Conservation (phyloP, 192 early-diverging fungal species). For the Coemansia erecta region DNA sequence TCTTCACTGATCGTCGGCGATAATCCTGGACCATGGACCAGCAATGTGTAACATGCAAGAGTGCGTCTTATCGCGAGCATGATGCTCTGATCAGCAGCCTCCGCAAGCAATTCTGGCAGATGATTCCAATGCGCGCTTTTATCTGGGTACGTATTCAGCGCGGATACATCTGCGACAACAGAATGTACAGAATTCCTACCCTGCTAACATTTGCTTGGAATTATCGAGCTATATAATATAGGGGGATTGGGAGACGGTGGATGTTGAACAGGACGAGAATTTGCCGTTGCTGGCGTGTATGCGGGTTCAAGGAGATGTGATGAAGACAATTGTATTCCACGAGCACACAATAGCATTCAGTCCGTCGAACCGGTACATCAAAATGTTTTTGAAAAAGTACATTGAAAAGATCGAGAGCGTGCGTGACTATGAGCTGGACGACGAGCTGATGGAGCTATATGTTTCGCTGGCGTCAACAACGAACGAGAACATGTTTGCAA, state of each 20-base stretch:
- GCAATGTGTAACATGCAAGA: constrained; percentile 39
- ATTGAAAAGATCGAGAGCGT: constrained; percentile 35
- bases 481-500: not conserved
- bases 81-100: constrained; percentile 37
- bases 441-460: constrained; percentile 49
- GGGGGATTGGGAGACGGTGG: constrained; percentile 33
- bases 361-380: constrained; percentile 43
- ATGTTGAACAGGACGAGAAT: constrained; percentile 29
- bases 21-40: constrained; percentile 27
- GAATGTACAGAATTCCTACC: not conserved
- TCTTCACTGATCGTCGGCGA: not conserved
- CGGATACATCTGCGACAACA: not conserved
- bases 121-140: constrained; percentile 42
- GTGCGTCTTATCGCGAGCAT: constrained; percentile 47
- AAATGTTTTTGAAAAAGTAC: constrained; percentile 42
- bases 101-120: constrained; percentile 55
- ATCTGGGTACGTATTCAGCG: constrained; percentile 26
- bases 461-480: constrained; percentile 34
- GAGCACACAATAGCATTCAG: constrained; percentile 39
- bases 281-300: constrained; percentile 23
- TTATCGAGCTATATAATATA: not conserved
- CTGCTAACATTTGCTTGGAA: not conserved
- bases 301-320: constrained; percentile 43
- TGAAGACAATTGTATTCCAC: constrained; percentile 50
- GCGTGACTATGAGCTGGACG: constrained; percentile 32